Evolutionary conservation across 2,329 filamentous ascomycete species (phyloP).

Genomic region (Aureobasidium mangrovei): DNA sequence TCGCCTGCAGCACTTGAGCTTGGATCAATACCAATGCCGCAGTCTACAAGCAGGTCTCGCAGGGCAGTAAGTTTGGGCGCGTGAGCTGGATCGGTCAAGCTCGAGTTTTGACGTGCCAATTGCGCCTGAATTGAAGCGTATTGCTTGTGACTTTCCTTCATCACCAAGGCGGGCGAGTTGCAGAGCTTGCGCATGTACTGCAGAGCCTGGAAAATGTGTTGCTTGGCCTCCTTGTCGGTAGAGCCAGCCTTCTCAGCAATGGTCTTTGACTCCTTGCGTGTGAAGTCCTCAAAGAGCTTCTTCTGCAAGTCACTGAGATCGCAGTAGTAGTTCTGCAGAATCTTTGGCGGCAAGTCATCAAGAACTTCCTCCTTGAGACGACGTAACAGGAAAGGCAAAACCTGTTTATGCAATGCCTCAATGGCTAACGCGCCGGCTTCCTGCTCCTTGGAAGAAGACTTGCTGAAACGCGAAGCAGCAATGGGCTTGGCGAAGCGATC

Average conservation of each 20-base stretch:
- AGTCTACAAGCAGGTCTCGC: constrained; percentile 91
- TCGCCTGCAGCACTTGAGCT: constrained; percentile 32
- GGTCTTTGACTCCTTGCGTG: constrained; percentile 83
- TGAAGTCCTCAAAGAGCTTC: constrained; percentile 94
- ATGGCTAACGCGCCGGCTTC: constrained; percentile 93
- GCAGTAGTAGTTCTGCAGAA: constrained; percentile 98
- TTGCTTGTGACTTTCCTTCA: constrained; percentile 86
- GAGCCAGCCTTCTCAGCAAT: constrained; percentile 74
- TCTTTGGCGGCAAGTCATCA: constrained; percentile 94
- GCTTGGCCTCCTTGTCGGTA: constrained; percentile 86
- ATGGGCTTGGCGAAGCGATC: constrained; percentile 94
- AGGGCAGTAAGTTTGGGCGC: constrained; percentile 89
- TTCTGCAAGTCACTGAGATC: constrained; percentile 91
- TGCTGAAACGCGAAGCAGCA: constrained; percentile 86
- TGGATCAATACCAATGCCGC: constrained; percentile 75
- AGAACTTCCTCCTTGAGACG: constrained; percentile 96
- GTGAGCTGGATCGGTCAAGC: constrained; percentile 74
- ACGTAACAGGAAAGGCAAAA: constrained; percentile 88
- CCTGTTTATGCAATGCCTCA: constrained; percentile 97
- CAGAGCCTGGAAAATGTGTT: constrained; percentile 97
- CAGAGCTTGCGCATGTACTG: constrained; percentile 99
- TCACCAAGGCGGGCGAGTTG: constrained; percentile 91
- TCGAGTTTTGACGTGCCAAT: constrained; percentile 68
- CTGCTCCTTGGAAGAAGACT: constrained; percentile 96
- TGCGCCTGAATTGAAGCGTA: constrained; percentile 82